These are phyloP conservation scores for Phanerodontia chrysosporium DNA, from an alignment of 768 basidiomycete genomes.

Conservation along the genomic window DNA sequence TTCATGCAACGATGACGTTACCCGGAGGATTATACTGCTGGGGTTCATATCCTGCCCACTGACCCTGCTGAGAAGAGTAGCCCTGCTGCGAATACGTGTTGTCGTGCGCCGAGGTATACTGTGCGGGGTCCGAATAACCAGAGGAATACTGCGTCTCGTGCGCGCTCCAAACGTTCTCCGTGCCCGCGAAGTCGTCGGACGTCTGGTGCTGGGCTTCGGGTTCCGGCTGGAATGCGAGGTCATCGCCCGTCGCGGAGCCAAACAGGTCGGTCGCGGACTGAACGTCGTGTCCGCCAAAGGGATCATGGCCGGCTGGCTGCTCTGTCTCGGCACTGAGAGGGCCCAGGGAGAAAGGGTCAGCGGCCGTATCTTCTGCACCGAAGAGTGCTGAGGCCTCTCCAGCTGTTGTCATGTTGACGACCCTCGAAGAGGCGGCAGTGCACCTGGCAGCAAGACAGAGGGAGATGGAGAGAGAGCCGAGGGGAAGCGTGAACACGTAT, in stretches of 20 bases:
- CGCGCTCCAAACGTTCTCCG: constrained; percentile 8
- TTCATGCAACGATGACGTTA: constrained; percentile 1
- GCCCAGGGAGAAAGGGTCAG: constrained; percentile 34
- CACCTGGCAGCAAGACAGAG: background rate
- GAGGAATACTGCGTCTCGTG: background rate
- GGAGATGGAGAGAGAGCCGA: constrained; percentile 6
- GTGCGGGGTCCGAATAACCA: background rate
- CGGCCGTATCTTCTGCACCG: constrained; percentile 54
- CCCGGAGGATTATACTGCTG: constrained; percentile 8
- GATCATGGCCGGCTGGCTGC: constrained; percentile 7
- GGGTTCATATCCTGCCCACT: constrained; percentile 7
- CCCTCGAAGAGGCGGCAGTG: constrained; percentile 1
- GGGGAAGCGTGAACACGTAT: constrained; percentile 14
- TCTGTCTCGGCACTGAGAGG: constrained; percentile 18
- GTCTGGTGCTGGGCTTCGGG: background rate
- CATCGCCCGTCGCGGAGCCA: constrained; percentile 12
- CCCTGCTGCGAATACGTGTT: constrained; percentile 11
- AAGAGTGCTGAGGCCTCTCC: constrained; percentile 84
- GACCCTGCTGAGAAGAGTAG: constrained; percentile 9
- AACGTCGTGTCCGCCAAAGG: constrained; percentile 5
- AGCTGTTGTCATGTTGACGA: constrained; percentile 28
- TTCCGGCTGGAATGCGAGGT: background rate
- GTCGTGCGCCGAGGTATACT: background rate
- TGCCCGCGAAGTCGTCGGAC: constrained; percentile 6
- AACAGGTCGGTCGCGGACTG: constrained; percentile 21